Base-by-base conservation (phyloP, 2,329 filamentous ascomycete species). In the Fusarium equiseti region DNA sequence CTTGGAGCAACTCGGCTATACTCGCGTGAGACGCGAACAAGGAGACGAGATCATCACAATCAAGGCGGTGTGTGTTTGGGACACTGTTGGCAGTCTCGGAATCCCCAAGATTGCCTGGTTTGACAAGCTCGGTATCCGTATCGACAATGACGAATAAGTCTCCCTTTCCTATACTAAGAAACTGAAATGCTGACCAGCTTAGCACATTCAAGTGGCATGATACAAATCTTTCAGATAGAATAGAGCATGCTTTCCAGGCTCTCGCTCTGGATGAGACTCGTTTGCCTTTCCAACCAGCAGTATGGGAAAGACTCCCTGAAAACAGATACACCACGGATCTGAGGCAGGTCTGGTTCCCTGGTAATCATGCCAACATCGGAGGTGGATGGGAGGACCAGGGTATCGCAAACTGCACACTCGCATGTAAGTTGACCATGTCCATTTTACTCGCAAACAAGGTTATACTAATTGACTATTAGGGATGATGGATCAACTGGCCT, bases 301-400 rank as follows among this genome's bases (percentile, higher is more conserved):
- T 89, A 3, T 89, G 86, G 87, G 84, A 87, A 70, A 79, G 83
- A 22, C 77, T 78, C 11, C 77, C 78, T 1, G 75, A 78, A 27
- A 80, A 82, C 31, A 78, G 76, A 38, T 73, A 78, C 16, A 79
- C 76, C 24, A 84, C 83, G 3, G 81, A 86, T 63, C 78, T 86
- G 46, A 80, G 83, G 29, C 85, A 86, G 66, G 83, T 86, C 15
- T 91, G 89, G 89, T 94, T 94, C 73, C 89, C 91, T 0, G 91
- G 91, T 9, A 88, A 87, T 52, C 92, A 94, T 75, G 88, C 85
- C 13, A 91, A 93, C 72, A 88, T 92, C 49, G 91, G 91, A 7
- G 91, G 91, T 32, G 91, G 91, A 4, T 91, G 87, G 87, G 76
- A 79, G 8, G 85, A 87, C 50, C 82, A 86, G 64, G 83, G 83